Percentiles rank a stretch among this genome's conserved stretches.
Evolutionary conservation across 169 alveolate genomes (phyloP).

Genomic region (Plasmodium malariae): DNA sequence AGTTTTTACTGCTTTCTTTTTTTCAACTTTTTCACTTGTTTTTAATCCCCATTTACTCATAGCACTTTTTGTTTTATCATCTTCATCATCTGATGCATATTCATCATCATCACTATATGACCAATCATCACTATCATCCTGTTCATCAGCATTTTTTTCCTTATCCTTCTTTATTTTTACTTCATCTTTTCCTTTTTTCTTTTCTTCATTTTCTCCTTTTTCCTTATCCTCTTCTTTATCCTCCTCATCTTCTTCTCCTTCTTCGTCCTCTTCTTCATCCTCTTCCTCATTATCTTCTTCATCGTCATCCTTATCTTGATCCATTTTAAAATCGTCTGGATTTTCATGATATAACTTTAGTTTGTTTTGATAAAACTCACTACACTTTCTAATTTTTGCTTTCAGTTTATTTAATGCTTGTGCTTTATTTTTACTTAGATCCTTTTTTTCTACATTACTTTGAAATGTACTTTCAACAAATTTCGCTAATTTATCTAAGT

Average conservation of each 20-base stretch:
- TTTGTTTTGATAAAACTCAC: constrained; percentile 84
- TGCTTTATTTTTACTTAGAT: constrained; percentile 87
- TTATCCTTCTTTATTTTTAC: constrained; percentile 36
- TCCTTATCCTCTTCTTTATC: constrained; percentile 12
- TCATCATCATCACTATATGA: constrained; percentile 87
- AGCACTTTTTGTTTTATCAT: constrained; percentile 88
- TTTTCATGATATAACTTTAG: constrained; percentile 85
- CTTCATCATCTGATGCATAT: constrained; percentile 83
- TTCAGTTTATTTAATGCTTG: constrained; percentile 87
- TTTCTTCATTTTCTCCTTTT: constrained; percentile 10
- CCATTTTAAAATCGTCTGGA: constrained; percentile 85
- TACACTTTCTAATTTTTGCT: constrained; percentile 88
- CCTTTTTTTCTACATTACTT: constrained; percentile 86
- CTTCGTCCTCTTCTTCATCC: constrained; percentile 75
- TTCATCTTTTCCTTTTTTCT: constrained; percentile 32
- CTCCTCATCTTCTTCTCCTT: constrained; percentile 67
- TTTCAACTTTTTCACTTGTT: constrained; percentile 79
- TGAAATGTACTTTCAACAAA: constrained; percentile 76
- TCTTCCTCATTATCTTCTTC: constrained; percentile 80
- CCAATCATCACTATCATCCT: constrained; percentile 87
- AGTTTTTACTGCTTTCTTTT: constrained; percentile 72
- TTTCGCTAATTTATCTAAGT: constrained; percentile 79
- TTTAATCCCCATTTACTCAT: constrained; percentile 91
- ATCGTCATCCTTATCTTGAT: constrained; percentile 77
- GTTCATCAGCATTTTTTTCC: constrained; percentile 37